Evolutionary conservation across 169 alveolate species (phyloP).

Genomic region (Plasmodium reichenowi): DNA sequence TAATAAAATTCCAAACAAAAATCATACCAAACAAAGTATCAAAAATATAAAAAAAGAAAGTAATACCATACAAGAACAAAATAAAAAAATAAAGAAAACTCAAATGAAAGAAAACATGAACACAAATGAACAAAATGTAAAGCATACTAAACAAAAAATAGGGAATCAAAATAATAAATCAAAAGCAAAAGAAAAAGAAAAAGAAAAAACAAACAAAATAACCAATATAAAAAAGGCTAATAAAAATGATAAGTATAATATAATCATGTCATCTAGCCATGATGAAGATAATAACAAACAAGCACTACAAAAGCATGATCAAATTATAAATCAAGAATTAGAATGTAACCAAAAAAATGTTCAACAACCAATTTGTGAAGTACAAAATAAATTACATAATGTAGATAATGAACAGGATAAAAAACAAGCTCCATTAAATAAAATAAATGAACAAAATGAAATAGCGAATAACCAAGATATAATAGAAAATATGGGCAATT

Average conservation of each 20-base stretch:
- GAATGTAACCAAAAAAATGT: background rate
- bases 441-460: background rate
- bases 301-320: constrained; percentile 1
- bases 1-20: too few relatives aligned
- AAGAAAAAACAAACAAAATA: constrained; percentile 3
- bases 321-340: constrained; percentile 1
- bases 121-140: background rate
- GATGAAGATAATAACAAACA: background rate
- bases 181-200: constrained; percentile 12
- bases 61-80: background rate
- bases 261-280: too few relatives aligned
- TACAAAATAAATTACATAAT: background rate
- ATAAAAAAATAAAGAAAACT: constrained; percentile 1
- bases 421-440: background rate
- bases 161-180: background rate
- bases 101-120: constrained; percentile 1
- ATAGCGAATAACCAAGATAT: background rate
- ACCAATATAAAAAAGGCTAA: constrained; percentile 12
- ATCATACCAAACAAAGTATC: background rate
- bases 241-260: background rate
- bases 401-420: background rate
- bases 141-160: background rate
- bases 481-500: background rate
- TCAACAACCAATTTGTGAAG: background rate
- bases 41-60: background rate